Evolutionary conservation across 352 stramenopile species (phyloP).

Genomic region (Phytophthora citricola): DNA sequence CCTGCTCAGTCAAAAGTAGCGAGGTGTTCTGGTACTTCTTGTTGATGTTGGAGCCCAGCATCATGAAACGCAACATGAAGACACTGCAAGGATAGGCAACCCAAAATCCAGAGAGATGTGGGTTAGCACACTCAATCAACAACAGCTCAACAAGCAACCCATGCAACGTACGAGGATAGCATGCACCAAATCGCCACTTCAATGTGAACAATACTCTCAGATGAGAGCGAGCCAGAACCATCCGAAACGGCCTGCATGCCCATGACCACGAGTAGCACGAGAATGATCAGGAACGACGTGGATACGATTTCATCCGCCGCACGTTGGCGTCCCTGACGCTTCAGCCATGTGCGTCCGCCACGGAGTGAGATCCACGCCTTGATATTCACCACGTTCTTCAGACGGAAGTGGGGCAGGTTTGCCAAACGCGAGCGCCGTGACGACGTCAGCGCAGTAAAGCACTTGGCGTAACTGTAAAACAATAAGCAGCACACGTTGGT

Average conservation of each 20-base stretch:
- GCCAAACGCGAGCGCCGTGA: constrained; percentile 81
- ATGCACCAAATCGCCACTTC: constrained; percentile 91
- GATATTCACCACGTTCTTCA: constrained; percentile 93
- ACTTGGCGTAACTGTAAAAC: constrained; percentile 81
- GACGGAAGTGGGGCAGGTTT: constrained; percentile 87
- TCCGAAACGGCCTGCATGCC: constrained; percentile 85
- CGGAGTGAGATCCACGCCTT: constrained; percentile 91
- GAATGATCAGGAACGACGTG: constrained; percentile 88
- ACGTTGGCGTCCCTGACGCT: constrained; percentile 85
- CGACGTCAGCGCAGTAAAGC: constrained; percentile 89
- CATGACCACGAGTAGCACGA: constrained; percentile 87
- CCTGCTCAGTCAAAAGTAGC: constrained; percentile 90
- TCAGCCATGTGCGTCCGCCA: constrained; percentile 87
- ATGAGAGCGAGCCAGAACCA: constrained; percentile 46
- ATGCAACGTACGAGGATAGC: constrained; percentile 64
- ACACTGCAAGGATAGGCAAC: constrained; percentile 49
- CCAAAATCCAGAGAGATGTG: constrained; percentile 5
- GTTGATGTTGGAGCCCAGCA: constrained; percentile 91
- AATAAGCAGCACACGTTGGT: constrained; percentile 12
- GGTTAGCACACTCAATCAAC: constrained; percentile 12
- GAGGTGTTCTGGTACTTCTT: constrained; percentile 93
- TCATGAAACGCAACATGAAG: constrained; percentile 93
- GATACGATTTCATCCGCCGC: constrained; percentile 91
- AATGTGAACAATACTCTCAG: constrained; percentile 78
- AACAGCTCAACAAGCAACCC: constrained; percentile 7